Evolutionary conservation across 345 rosid genomes (phyloP), one percentile per base, ranked within the genome.

Genomic region (Melaleuca alternifolia): DNA sequence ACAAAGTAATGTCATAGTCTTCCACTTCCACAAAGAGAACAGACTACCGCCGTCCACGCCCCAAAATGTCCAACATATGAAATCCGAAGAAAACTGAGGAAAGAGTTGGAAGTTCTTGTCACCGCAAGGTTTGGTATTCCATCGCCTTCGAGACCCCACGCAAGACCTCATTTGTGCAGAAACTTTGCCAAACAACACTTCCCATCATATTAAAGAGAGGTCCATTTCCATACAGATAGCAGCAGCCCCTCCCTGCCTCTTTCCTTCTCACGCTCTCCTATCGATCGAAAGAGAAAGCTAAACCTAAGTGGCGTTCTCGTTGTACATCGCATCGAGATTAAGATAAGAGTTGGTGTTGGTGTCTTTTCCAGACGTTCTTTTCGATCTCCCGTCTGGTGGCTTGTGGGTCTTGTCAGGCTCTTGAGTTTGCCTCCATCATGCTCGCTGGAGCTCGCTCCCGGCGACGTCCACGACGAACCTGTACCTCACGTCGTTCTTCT

Each of bases 401-500:
- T 2, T 10, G 26, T 20, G 81, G 46, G 81, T 12, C 28, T 5
- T 2, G 28, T 1, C 20, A n/a, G n/a, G n/a, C n/a, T n/a, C n/a
- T n/a, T n/a, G n/a, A n/a, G n/a, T n/a, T n/a, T n/a, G n/a, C n/a
- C n/a, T n/a, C n/a, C n/a, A n/a, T n/a, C 18, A 1, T 21, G 71
- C 37, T 16, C 6, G 28, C 33, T 90, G 89, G 9, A 90, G 84
- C n/a, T 92, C 91, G 89, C 94, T 92, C 62, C 95, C 92, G 0
- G 93, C 95, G 48, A 91, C 92, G 57, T 94, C 96, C 54, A 92
- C 89, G 71, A 93, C 95, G 82, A 95, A 93, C 88, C 96, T 91
- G 53, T 91, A 91, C 85, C 94, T 90, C 10, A 90, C 94, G 85
- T 94, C 98, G 85, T 94, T 96, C 93, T 83, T 93, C 88, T 88